Evolutionary conservation across 2,329 filamentous ascomycete species (phyloP), one percentile per base, ranked within the genome.

Genomic region (Pseudofabraea citricarpa): DNA sequence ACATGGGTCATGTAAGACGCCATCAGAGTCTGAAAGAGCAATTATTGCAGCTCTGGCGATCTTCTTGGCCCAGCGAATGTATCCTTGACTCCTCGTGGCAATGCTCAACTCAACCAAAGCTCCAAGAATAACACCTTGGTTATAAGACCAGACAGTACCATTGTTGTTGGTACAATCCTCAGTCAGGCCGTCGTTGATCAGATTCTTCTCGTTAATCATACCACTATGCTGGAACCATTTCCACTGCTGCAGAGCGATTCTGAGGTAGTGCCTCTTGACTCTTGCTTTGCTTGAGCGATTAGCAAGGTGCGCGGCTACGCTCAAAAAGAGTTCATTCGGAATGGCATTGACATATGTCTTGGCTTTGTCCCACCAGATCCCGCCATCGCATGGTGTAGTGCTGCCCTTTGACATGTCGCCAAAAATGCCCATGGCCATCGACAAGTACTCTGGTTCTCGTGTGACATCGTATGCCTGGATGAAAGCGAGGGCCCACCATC

Each of bases 401-500:
- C 55, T 63, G 49, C 66, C 75, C 3, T 65, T 66, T 39, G 69
- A 66, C 71, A 81, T 80, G 53, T 81, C 76, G 18, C 71, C 65
- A 54, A 79, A 81, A 48, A 82, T 71, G 35, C 68, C 62, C 40
- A 68, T 65, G 13, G 77, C 74, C 4, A 71, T 66, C 38, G 73
- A 55, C 38, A 82, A 72, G 45, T 77, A 83, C 12, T 70, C 62
- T 2, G 51, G 35, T 33, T 79, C 66, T 7, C 65, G 62, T 0
- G 77, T 77, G 13, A 78, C 58, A 50, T 83, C 78, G 53, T 71
- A 79, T 3, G 73, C 65, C 29, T 73, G 71, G 40, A 82, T 73
- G 68, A 78, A 72, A 15, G 65, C 77, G 41, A 81, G 65, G 9
- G 76, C 77, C 79, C 79, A 83, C 79, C 79, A 82, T 7, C 74